Evolutionary conservation across 2,329 filamentous ascomycete genomes (phyloP).

Genomic region (Calonectria montana): DNA sequence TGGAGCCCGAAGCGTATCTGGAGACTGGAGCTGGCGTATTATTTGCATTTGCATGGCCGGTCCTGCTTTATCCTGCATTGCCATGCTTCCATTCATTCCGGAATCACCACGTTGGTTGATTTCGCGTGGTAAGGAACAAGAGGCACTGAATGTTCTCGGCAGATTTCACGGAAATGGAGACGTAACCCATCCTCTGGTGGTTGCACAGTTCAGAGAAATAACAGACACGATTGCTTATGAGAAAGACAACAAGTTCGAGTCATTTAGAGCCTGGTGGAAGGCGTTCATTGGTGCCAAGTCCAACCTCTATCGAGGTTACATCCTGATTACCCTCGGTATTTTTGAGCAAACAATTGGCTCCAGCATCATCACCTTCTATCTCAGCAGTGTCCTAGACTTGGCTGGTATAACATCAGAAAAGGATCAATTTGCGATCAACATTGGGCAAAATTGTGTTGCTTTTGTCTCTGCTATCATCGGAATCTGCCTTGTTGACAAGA

Average conservation of each 20-base stretch:
- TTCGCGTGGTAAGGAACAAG: background rate
- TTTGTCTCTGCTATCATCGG: constrained; percentile 16
- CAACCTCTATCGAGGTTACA: constrained; percentile 23
- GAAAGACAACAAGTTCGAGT: constrained; percentile 22
- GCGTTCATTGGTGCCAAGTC: constrained; percentile 11
- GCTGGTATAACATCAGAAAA: constrained; percentile 25
- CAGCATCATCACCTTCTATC: constrained; percentile 29
- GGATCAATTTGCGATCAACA: constrained; percentile 27
- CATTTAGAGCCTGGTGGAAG: constrained; percentile 26
- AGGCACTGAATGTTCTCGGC: constrained; percentile 19
- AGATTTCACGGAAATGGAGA: constrained; percentile 54
- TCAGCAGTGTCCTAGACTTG: constrained; percentile 23
- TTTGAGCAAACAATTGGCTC: constrained; percentile 29
- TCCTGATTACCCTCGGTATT: constrained; percentile 23
- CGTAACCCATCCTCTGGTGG: constrained; percentile 51
- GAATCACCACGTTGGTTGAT: background rate
- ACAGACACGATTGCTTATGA: constrained; percentile 45
- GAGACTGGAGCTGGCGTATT: constrained; percentile 23
- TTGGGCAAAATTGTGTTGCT: constrained; percentile 22
- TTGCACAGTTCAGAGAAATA: constrained; percentile 52
- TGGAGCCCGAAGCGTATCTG: constrained; percentile 21
- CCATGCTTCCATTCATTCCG: background rate
- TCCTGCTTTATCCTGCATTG: constrained; percentile 11
- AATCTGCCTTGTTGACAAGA: constrained; percentile 19
- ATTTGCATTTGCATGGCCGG: constrained; percentile 26